phyloP scores from a whole-genome alignment of 106 monocot species.

The Dendrobium huoshanense region DNA sequence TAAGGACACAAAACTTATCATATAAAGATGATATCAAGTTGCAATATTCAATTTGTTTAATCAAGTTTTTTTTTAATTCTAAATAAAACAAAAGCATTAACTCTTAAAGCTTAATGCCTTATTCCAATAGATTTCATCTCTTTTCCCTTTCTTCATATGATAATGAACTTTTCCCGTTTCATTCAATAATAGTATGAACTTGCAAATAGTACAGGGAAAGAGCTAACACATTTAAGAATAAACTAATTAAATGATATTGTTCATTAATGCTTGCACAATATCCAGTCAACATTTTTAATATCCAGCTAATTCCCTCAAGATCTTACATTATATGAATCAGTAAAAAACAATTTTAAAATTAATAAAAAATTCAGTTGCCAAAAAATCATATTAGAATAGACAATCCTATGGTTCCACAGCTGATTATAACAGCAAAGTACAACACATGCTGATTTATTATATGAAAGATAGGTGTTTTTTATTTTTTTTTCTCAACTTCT shows the following conservation, averaged over 20 bases:
- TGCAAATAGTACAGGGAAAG: background rate
- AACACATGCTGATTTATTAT: background rate
- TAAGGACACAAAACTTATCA: background rate
- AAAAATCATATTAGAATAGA: background rate
- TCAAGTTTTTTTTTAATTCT: background rate
- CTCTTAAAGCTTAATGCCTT: background rate
- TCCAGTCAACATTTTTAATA: background rate
- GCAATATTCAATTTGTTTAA: background rate
- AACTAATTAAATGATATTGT: background rate
- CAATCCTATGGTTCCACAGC: background rate
- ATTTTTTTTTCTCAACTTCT: background rate
- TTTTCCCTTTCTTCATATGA: background rate
- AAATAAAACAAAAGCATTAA: background rate
- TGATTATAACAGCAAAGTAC: background rate
- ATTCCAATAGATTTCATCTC: background rate
- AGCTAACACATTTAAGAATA: background rate
- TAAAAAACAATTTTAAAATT: background rate
- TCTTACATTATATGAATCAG: background rate
- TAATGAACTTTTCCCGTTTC: background rate
- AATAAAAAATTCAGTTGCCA: background rate
- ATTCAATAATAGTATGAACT: background rate
- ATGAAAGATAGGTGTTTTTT: background rate
- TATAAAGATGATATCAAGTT: background rate
- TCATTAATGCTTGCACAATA: background rate
- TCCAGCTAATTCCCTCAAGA: background rate